A percentile compares a stretch with the other conserved stretches of the same genome.
Evolutionary conservation across 208 protist genomes (phyloP).

Genomic region (Herpetomonas muscarum): DNA sequence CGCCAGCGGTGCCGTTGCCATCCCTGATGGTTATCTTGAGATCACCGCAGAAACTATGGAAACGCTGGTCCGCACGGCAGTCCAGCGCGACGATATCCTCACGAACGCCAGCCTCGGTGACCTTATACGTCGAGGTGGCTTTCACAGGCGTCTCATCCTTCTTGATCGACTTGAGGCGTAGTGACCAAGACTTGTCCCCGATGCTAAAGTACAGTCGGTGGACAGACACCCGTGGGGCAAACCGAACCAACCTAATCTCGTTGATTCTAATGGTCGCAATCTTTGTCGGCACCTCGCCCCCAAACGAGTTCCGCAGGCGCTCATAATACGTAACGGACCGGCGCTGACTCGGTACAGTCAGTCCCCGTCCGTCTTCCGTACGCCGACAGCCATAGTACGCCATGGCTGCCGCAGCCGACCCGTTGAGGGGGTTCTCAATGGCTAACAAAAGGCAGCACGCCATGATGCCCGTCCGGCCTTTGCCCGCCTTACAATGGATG

Average conservation of each 20-base stretch:
- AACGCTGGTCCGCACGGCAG: slow-evolving; percentile 8
- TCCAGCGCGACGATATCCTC: slow-evolving; percentile 13
- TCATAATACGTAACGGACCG: slow-evolving; percentile 74
- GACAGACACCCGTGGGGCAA: slow-evolving; percentile 19
- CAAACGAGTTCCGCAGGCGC: slow-evolving; percentile 28
- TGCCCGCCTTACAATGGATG: slow-evolving; percentile 96
- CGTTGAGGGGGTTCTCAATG: slow-evolving; percentile 31
- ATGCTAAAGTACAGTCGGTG: slow-evolving; percentile 13
- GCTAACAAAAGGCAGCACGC: slow-evolving; percentile 75
- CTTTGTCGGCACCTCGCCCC: slow-evolving; percentile 27
- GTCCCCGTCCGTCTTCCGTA: slow-evolving; percentile 74
- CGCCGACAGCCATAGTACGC: slow-evolving; percentile 66
- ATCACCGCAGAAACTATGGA: slow-evolving; percentile 20
- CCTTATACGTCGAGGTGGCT: neutral
- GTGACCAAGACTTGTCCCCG: slow-evolving; percentile 6
- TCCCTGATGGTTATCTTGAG: slow-evolving; percentile 27
- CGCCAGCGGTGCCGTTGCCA: slow-evolving; percentile 20
- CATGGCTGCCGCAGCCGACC: slow-evolving; percentile 54
- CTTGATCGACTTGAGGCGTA: slow-evolving; percentile 8
- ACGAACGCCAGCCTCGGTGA: slow-evolving; percentile 6
- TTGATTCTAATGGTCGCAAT: slow-evolving; percentile 27
- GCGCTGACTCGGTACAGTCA: slow-evolving; percentile 85
- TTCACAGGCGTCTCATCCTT: neutral
- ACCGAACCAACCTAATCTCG: slow-evolving; percentile 16
- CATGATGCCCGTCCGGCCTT: slow-evolving; percentile 94